Conservation (phyloP, 345 rosid species). For the Pistacia atlantica region DNA sequence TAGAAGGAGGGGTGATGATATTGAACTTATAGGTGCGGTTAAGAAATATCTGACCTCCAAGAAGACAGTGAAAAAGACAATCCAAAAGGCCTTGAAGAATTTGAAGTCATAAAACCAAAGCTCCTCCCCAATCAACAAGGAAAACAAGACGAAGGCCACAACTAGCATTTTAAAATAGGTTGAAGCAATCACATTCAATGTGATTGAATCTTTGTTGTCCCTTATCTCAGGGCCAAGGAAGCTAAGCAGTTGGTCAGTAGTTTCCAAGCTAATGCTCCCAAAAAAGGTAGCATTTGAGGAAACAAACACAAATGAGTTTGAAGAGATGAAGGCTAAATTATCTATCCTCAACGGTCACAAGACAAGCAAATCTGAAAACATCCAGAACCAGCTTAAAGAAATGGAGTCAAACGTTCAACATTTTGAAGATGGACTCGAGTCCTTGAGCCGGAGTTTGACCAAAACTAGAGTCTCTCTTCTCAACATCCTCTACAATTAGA, state of each 20-base stretch:
- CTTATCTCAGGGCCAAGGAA: constrained; percentile 41
- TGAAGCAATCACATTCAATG: constrained; percentile 26
- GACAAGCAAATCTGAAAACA: constrained; percentile 19
- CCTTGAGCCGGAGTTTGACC: constrained; percentile 41
- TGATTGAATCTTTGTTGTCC: constrained; percentile 43
- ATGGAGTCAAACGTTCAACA: constrained; percentile 47
- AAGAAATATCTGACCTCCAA: too few relatives aligned
- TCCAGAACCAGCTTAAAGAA: constrained; percentile 27
- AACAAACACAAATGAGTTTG: constrained; percentile 33
- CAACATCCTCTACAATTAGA: constrained; percentile 37
- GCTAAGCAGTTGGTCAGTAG: constrained; percentile 33
- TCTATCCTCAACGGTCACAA: constrained; percentile 12
- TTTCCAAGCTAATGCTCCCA: constrained; percentile 38
- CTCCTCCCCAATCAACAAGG: neutral
- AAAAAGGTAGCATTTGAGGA: constrained; percentile 26
- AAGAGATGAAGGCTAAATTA: constrained; percentile 30
- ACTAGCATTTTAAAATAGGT: constrained; percentile 29
- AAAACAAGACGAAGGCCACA: constrained; percentile 13
- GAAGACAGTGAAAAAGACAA: too few relatives aligned
- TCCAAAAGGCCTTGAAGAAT: too few relatives aligned
- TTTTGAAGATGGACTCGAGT: constrained; percentile 48
- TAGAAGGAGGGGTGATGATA: too few relatives aligned
- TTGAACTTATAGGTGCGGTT: too few relatives aligned
- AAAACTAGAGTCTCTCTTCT: constrained; percentile 46
- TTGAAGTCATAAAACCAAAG: constrained; percentile 16